These are phyloP conservation scores for Fusarium paranaense DNA, from an alignment of 2,329 filamentous ascomycete species.

Conservation along the genomic window DNA sequence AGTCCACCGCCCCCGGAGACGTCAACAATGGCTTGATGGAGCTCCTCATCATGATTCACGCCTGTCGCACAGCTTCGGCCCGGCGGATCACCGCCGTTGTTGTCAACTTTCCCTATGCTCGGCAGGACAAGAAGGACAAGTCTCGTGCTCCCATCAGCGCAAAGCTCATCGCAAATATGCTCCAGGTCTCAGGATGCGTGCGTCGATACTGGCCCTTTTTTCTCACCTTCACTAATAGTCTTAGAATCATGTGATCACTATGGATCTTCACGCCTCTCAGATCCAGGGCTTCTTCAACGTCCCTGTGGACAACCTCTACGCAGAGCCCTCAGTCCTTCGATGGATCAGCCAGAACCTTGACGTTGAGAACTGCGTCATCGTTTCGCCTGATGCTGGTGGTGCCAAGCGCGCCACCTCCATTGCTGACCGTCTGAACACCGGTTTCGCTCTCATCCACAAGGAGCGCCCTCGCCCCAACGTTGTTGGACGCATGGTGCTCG, in stretches of 20 bases:
- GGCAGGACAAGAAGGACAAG: conserved; percentile 97
- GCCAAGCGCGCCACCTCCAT: conserved; percentile 95
- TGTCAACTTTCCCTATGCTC: conserved; percentile 95
- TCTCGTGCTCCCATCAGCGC: conserved; percentile 96
- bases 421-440: conserved; percentile 88
- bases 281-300: conserved; percentile 97
- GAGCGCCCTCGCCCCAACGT: conserved; percentile 88
- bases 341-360: conserved; percentile 92
- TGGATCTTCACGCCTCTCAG: conserved; percentile 94
- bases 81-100: conserved; percentile 95
- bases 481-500: conserved; percentile 92
- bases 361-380: conserved; percentile 88
- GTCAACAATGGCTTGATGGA: conserved; percentile 99
- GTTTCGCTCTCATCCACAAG: conserved; percentile 96
- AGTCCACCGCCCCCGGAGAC: conserved; percentile 93
- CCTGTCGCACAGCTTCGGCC: conserved; percentile 77
- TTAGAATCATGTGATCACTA: conserved; percentile 78
- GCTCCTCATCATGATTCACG: conserved; percentile 97
- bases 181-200: conserved; percentile 88
- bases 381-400: conserved; percentile 93
- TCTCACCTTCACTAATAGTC: conserved; percentile 10
- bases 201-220: conserved; percentile 24
- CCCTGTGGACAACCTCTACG: conserved; percentile 83
- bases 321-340: conserved; percentile 89
- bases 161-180: conserved; percentile 96